phyloP scores from a whole-genome alignment of 768 basidiomycete genomes.

The Psilocybe subaeruginosa region DNA sequence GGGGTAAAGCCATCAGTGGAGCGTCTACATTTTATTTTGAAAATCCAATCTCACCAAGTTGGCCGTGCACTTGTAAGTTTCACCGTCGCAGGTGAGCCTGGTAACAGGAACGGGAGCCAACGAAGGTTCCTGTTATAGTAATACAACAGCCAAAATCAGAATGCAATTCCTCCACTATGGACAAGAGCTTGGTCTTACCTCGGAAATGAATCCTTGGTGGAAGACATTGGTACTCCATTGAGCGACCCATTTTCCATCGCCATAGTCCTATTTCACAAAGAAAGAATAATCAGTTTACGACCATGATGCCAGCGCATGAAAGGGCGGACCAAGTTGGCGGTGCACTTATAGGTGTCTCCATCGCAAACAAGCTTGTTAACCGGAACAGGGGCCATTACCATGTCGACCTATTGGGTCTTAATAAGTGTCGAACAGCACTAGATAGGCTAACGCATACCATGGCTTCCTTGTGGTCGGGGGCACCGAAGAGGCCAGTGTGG shows the following conservation, averaged over 20 bases:
- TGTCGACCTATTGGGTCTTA: no score
- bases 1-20: no score
- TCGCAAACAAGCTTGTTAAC: conserved; percentile 8
- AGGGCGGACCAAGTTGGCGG: not conserved
- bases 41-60: not conserved
- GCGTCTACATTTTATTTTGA: no score
- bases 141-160: no score
- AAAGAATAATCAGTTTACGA: not conserved
- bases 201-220: not conserved
- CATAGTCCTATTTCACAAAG: not conserved
- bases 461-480: no score
- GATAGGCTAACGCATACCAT: no score
- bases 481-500: not conserved
- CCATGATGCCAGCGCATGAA: not conserved
- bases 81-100: conserved; percentile 7
- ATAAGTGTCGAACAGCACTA: no score
- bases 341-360: conserved; percentile 10
- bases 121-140: not conserved
- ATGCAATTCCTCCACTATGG: not conserved
- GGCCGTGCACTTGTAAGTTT: conserved; percentile 6
- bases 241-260: conserved; percentile 13
- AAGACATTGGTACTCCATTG: conserved; percentile 11
- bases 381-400: conserved; percentile 1
- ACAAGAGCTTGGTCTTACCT: no score
- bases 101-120: conserved; percentile 9